Base-by-base conservation (phyloP, 768 basidiomycete genomes). In the Hypholoma sublateritium region DNA sequence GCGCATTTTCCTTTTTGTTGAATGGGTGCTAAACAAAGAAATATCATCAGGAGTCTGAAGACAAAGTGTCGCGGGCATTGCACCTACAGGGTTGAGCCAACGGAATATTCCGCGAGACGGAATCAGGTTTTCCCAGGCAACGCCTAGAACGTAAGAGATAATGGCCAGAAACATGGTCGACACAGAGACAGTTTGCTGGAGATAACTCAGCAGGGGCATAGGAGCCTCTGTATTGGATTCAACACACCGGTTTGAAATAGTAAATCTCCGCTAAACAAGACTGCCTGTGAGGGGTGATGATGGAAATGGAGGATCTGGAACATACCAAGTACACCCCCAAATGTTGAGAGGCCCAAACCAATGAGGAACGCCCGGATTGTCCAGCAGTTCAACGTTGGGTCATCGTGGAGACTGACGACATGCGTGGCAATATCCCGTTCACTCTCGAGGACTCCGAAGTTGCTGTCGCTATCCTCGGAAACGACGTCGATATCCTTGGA, bases 1-100 rank as follows among this genome's bases (percentile, higher is more conserved):
- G 81, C 0, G 81, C 80, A 65, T 81, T 80, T 63, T 85, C 83
- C 55, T 83, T 84, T 66, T 80, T 83, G 65, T 84, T 83, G 68
- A 83, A 84, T 2, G 83, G 79, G 22, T 78, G 75, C 81, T 83
- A n/a, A n/a, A 19, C 41, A 42, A 7, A 13, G 28, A 36, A 45
- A 50, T 49, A 62, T 22, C 57, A 34, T 42, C 16, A 35, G n/a
- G n/a, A 11, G n/a, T 24, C 13, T 12, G n/a, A 4, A 43, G 39
- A 50, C 47, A 43, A 50, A n/a, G 35, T 32, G 21, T 12, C 4
- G 37, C 16, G 28, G 19, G n/a, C 45, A 13, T 14, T 21, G 19
- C 9, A 41, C 76, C 53, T 63, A 76, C 80, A 16, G 82, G 83
- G 59, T 85, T 85, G 6, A 85, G 73, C 57, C 76, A 78, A 12